These are phyloP conservation scores for Chrysoporthe deuterocubensis DNA, from an alignment of 2,329 filamentous ascomycete genomes.

Conservation along the genomic window DNA sequence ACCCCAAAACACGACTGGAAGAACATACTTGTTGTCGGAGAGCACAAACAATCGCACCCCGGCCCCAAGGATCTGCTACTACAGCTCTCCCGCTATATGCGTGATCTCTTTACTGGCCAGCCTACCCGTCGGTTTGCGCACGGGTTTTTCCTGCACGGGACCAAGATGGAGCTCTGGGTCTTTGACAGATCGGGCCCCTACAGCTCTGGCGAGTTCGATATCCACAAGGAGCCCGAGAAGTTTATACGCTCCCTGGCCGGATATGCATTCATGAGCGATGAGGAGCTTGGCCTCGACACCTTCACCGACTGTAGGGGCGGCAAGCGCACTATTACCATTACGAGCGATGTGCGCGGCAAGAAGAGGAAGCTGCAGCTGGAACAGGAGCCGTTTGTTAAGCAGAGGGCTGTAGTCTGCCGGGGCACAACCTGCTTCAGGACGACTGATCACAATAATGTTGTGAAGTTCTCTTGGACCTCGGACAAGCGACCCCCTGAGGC, in stretches of 20 bases:
- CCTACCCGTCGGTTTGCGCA: too few relatives aligned
- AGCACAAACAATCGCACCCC: too few relatives aligned
- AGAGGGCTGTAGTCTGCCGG: slow-evolving; percentile 32
- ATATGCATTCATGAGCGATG: slow-evolving; percentile 38
- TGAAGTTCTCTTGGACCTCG: slow-evolving; percentile 40
- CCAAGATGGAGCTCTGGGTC: slow-evolving; percentile 37
- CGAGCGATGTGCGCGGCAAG: not conserved
- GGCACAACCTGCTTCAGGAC: slow-evolving; percentile 34
- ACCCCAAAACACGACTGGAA: too few relatives aligned
- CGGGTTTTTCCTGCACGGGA: not conserved
- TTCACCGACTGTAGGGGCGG: slow-evolving; percentile 30
- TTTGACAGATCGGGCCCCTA: slow-evolving; percentile 41
- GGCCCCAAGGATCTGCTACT: too few relatives aligned
- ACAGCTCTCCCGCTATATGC: too few relatives aligned
- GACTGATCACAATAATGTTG: slow-evolving; percentile 32
- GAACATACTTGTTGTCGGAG: too few relatives aligned
- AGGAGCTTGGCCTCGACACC: slow-evolving; percentile 39
- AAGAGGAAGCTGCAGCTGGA: slow-evolving; percentile 7
- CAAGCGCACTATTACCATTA: not conserved
- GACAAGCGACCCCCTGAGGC: slow-evolving; percentile 35
- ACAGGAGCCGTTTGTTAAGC: not conserved
- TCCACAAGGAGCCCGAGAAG: slow-evolving; percentile 36
- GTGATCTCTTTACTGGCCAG: too few relatives aligned
- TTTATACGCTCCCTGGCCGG: slow-evolving; percentile 36
- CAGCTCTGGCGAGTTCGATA: slow-evolving; percentile 37